A percentile compares a stretch with the other conserved stretches of the same genome.
Conservation (phyloP, 2,329 filamentous ascomycete genomes). For the Claviceps africana region DNA sequence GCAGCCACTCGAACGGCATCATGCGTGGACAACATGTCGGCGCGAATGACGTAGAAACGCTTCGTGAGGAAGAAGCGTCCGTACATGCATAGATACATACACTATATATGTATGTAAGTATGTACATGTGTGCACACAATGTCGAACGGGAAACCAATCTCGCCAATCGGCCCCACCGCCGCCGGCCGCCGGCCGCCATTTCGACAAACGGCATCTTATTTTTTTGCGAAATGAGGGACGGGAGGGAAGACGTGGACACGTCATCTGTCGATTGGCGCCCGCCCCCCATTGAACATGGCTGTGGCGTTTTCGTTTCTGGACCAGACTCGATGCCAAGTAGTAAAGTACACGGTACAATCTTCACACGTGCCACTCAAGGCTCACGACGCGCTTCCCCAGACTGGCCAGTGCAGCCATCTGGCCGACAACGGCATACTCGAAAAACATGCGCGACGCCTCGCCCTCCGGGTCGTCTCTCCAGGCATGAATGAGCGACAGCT, state of each 20-base stretch:
- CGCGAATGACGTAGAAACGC: background rate
- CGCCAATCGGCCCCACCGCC: background rate
- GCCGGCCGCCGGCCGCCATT: background rate
- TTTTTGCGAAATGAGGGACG: background rate
- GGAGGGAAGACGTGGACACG: background rate
- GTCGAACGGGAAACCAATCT: background rate
- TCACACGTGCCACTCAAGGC: constrained; percentile 23
- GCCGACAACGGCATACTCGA: constrained; percentile 32
- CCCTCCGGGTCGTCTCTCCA: constrained; percentile 29
- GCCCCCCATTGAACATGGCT: background rate
- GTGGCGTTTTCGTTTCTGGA: background rate
- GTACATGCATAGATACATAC: no score
- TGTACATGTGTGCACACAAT: no score
- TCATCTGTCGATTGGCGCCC: background rate
- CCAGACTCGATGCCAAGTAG: no score
- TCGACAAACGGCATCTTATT: background rate
- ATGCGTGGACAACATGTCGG: background rate
- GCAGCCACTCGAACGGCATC: background rate
- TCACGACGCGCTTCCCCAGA: constrained; percentile 30
- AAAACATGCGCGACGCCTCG: constrained; percentile 30
- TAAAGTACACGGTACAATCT: no score
- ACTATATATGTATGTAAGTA: no score
- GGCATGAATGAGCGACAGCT: constrained; percentile 27
- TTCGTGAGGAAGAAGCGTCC: background rate
- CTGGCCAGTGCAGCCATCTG: constrained; percentile 32